Base-by-base conservation (phyloP, 108 stramenopile genomes). In the Cyclostephanos tholiformis region DNA sequence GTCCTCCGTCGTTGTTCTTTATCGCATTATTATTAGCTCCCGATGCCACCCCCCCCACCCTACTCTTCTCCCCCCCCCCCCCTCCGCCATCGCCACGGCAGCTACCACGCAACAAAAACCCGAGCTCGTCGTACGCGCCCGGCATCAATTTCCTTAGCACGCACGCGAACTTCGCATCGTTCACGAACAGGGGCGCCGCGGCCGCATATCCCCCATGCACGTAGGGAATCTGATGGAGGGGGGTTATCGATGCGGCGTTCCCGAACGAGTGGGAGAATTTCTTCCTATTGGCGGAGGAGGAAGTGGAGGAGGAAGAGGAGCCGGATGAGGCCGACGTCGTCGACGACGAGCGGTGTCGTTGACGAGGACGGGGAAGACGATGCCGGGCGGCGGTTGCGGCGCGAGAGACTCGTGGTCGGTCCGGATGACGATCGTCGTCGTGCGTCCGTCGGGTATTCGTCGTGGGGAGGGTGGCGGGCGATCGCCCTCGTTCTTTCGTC, bases 181-280 rank as follows among this genome's bases (percentile, higher is more conserved):
- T 57, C 0, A 88, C 26, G 41, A 88, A 80, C 41, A 83, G 22
- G 2, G 87, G 87, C 6, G 87, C 82, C 2, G 79, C 79, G 1
- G 74, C 72, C 19, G 84, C 75, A 63, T 82, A 88, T 1, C 82
- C 75, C 0, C 87, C 87, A 68, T 85, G 87, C 4, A 83, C 79
- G 65, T 85, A 88, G 13, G 84, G 87, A 20, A 85, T 79, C 22
- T 68, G 49, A 30, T 80, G 72, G 4, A 80, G 57, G 1, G 79
- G 73, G 11, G 79, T 80, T 22, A 80, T 80, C 22, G 71, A 23
- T 1, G 13, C n/a, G 14, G 38, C 64, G 19, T 29, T 56, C 26
- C n/a, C 39, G 17, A 17, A 22, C 26, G 65, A 55, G 27, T 53
- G 30, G 22, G 65, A 48, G 17, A 19, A 9, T 17, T 25, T 44